Evolutionary conservation across 805 yeast genomes (phyloP), one percentile per base, ranked within the genome.

Genomic region (Lachancea waltii): DNA sequence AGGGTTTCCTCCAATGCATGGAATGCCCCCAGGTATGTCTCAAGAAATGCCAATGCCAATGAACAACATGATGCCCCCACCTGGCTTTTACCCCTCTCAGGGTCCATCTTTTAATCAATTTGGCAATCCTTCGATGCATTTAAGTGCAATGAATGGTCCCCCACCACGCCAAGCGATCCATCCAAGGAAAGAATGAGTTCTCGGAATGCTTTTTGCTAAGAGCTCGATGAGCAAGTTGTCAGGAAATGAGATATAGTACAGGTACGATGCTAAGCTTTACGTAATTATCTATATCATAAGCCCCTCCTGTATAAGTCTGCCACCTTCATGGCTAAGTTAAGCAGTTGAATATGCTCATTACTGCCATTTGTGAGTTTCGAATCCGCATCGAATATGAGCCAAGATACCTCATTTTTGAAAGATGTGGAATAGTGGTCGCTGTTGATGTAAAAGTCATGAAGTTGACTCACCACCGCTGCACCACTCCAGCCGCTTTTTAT

Each of bases 281-380:
- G 18, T 27, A 27, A n/a, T 14, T n/a, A n/a, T 27, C 13, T 34
- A 34, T 34, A 31, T 32, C 32, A 37, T 32, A 32, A 22, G 21
- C 32, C 41, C 13, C 27, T 32, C 24, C 41, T 37, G 29, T 66
- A 48, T 22, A 62, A 47, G 40, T 64, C 60, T 4, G 81, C 68
- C n/a, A 80, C 62, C 45, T 75, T 68, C 8, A 73, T 52, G 21
- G 76, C 50, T 47, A 86, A 67, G 49, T 84, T 82, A 47, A 90
- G 68, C 16, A 92, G 53, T 50, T 85, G 95, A 20, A 90, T 64
- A 42, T 83, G 85, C 57, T 90, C 98, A 51, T 87, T 94, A 3
- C 95, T 76, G 11, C 98, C 98, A 53, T 79, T 85, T 38, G 79
- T 72, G 38, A 90, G 66, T 37, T 79, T 72, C 35, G 75, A 72